Evolutionary conservation across 306 rosid species (phyloP).

Genomic region (Hippophae tibetana): DNA sequence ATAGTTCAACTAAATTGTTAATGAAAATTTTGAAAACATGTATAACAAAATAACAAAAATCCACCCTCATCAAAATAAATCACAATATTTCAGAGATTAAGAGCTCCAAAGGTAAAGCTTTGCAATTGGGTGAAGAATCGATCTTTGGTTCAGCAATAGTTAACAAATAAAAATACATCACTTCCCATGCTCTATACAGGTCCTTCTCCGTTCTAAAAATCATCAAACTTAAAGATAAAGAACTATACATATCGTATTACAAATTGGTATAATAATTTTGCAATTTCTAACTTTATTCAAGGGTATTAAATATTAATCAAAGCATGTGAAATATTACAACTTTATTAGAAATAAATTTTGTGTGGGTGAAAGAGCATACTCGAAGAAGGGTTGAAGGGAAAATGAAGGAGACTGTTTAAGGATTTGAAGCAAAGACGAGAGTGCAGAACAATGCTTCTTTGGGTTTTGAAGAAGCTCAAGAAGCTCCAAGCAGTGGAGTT

Average conservation of each 20-base stretch:
- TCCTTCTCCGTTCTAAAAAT: too few relatives aligned
- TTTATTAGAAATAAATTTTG: background rate
- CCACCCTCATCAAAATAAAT: background rate
- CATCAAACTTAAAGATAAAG: too few relatives aligned
- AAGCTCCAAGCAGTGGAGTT: slow-evolving; percentile 53
- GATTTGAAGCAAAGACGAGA: slow-evolving; percentile 40
- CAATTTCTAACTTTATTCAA: too few relatives aligned
- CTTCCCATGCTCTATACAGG: too few relatives aligned
- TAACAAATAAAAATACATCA: too few relatives aligned
- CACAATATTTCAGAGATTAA: background rate
- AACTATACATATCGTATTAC: too few relatives aligned
- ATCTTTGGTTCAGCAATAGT: background rate
- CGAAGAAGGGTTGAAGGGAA: slow-evolving; percentile 66
- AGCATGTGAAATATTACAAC: too few relatives aligned
- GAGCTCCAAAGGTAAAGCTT: background rate
- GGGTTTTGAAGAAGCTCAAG: slow-evolving; percentile 61
- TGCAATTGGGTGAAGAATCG: slow-evolving; percentile 1
- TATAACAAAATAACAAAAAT: background rate
- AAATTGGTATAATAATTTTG: too few relatives aligned
- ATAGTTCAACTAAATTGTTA: background rate
- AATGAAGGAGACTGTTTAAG: slow-evolving; percentile 41
- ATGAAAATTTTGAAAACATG: background rate
- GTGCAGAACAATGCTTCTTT: slow-evolving; percentile 35
- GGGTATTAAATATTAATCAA: too few relatives aligned
- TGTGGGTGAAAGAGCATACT: slow-evolving; percentile 29